Evolutionary conservation across 2,329 filamentous ascomycete species (phyloP).

Genomic region (Colletotrichum trifolii): DNA sequence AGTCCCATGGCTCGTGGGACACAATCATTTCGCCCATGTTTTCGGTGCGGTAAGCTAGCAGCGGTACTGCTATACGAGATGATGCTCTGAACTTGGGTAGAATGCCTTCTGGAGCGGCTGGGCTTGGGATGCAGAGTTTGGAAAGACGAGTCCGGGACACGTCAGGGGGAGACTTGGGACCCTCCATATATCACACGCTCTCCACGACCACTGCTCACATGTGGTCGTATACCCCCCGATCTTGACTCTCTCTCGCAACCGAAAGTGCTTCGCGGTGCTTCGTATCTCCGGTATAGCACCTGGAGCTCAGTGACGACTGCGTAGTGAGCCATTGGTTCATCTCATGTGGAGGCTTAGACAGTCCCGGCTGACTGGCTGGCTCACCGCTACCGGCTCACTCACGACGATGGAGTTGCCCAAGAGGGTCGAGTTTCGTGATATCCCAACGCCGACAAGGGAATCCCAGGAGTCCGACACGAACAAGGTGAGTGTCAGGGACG

Average conservation of each 20-base stretch:
- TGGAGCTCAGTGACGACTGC: slow-evolving; percentile 3
- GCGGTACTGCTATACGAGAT: neutral
- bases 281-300: neutral
- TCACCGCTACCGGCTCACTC: neutral
- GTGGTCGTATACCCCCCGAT: too few species aligned
- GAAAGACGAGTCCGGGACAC: neutral
- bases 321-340: neutral
- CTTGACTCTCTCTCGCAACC: too few species aligned
- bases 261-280: too few species aligned
- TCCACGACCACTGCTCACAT: too few species aligned
- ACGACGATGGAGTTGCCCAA: neutral
- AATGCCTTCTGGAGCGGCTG: neutral
- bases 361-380: neutral
- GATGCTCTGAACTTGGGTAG: neutral
- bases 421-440: too few species aligned
- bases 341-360: neutral
- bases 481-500: neutral
- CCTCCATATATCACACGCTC: slow-evolving; percentile 14
- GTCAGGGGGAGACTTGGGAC: neutral
- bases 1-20: slow-evolving; percentile 31
- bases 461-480: too few species aligned
- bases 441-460: too few species aligned
- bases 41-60: neutral
- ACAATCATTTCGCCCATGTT: slow-evolving; percentile 34
- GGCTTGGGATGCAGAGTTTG: neutral